These are phyloP conservation scores for Cenococcum geophilum DNA, from an alignment of 495 filamentous ascomycete genomes.

Conservation along the genomic window DNA sequence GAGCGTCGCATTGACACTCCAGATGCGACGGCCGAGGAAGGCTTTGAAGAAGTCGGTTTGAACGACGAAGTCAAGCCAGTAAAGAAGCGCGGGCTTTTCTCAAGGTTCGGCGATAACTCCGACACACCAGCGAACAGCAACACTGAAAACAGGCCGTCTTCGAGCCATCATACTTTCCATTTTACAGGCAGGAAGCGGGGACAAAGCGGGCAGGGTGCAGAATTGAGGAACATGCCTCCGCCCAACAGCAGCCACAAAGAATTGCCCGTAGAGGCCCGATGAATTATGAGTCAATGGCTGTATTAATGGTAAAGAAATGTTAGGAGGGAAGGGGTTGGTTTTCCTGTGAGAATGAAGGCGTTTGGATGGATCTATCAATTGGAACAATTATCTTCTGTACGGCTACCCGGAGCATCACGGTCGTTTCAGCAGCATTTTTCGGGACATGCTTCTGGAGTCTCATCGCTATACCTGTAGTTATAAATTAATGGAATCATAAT, in stretches of 20 bases:
- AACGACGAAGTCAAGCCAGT: constrained; percentile 59
- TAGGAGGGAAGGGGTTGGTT: background rate
- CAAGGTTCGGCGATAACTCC: constrained; percentile 68
- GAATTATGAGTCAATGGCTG: background rate
- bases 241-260: constrained; percentile 6
- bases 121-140: constrained; percentile 43
- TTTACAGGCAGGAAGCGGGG: constrained; percentile 67
- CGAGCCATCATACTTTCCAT: constrained; percentile 54
- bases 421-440: background rate
- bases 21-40: constrained; percentile 53
- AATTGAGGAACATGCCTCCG: constrained; percentile 31
- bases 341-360: background rate
- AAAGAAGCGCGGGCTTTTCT: constrained; percentile 80
- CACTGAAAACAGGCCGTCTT: constrained; percentile 37
- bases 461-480: background rate
- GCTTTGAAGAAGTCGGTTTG: constrained; percentile 87
- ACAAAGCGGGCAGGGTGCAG: constrained; percentile 66
- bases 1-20: constrained; percentile 35
- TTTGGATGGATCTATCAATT: background rate
- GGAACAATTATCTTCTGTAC: background rate
- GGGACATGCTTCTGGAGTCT: background rate
- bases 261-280: background rate
- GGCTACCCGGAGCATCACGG: background rate
- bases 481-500: background rate
- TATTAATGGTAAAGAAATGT: background rate